Evolutionary conservation across 352 stramenopile species (phyloP), one percentile per base, ranked within the genome.

Genomic region (Nothophytophthora sp.): DNA sequence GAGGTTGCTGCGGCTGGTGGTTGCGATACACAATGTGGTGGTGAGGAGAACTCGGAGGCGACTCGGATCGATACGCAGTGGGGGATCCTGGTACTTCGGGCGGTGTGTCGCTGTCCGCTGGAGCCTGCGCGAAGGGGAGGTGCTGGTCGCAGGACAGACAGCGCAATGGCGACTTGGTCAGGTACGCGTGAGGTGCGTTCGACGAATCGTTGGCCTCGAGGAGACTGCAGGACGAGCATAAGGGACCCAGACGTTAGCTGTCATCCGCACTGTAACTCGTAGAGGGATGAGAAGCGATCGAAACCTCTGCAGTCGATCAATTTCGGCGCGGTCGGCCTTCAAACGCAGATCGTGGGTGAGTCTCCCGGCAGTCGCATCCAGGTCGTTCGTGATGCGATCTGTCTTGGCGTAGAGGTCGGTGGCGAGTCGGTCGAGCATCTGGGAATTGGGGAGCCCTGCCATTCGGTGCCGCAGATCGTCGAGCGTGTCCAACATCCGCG

Each of bases 121-220:
- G 59, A 33, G 53, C 46, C 15, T 63, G 52, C 1, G 45, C 53
- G 36, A 68, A 68, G 12, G 63, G 73, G 12, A 87, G 57, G 19
- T 60, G 62, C 41, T 87, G 75, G 38, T 89, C 75, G 27, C 78
- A 87, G 8, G 75, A 84, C 24, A 89, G 44, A 41, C 78, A 89
- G 11, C 71, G 68, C 48, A 81, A 68, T 1, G 78, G 75, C 7
- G 69, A 71, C 46, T 87, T 87, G 24, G 70, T 69, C 8, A 89
- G 50, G 6, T 60, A 82, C 6, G 60, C 60, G 10, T 63, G 40
- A 7, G 60, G 60, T 9, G 22, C 27, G 10, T 37, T 39, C 0
- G 36, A 10, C 7, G 27, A 22, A 11, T 45, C 63, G 25, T 68
- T 73, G 23, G 52, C 43, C 59, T 71, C 50, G 10, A 79, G 43